Evolutionary conservation across 2,329 filamentous ascomycete genomes (phyloP).

Genomic region (Leptographium wingfieldii): DNA sequence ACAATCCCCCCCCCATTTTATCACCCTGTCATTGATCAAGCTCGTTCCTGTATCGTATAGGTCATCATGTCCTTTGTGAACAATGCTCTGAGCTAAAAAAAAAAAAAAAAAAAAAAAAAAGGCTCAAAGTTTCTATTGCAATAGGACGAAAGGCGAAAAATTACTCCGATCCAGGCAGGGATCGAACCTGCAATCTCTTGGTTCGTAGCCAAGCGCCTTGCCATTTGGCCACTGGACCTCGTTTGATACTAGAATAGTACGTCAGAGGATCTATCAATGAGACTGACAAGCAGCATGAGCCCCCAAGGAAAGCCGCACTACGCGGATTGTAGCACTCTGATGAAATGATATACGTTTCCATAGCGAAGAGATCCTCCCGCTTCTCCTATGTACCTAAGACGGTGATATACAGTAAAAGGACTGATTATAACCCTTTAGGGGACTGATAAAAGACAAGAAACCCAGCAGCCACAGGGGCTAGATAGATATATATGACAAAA

Average conservation of each 20-base stretch:
- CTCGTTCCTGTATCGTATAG: not conserved
- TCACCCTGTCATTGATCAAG: not conserved
- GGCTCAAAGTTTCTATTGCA: not conserved
- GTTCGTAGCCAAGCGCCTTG: conserved; percentile 26
- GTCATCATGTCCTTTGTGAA: not conserved
- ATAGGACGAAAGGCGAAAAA: not conserved
- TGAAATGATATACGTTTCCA: not conserved
- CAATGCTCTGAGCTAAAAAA: not conserved
- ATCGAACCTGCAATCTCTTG: conserved; percentile 25
- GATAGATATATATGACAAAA: not conserved
- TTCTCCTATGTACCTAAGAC: not conserved
- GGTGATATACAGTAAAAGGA: not conserved
- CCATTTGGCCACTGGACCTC: conserved; percentile 18
- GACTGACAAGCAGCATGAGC: too few relatives aligned
- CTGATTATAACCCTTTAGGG: not conserved
- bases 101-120: not conserved
- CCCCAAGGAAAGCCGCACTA: too few relatives aligned
- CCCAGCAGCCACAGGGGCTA: not conserved
- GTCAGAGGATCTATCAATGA: not conserved
- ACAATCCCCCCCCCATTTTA: not conserved
- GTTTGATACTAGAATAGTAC: fast-evolving
- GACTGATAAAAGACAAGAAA: not conserved
- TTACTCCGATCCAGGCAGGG: conserved; percentile 18
- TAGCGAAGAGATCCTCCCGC: not conserved
- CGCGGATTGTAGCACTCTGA: too few relatives aligned